Evolutionary conservation across 1,284 basidiomycete genomes (phyloP).

Genomic region (Tylopilus sp.): DNA sequence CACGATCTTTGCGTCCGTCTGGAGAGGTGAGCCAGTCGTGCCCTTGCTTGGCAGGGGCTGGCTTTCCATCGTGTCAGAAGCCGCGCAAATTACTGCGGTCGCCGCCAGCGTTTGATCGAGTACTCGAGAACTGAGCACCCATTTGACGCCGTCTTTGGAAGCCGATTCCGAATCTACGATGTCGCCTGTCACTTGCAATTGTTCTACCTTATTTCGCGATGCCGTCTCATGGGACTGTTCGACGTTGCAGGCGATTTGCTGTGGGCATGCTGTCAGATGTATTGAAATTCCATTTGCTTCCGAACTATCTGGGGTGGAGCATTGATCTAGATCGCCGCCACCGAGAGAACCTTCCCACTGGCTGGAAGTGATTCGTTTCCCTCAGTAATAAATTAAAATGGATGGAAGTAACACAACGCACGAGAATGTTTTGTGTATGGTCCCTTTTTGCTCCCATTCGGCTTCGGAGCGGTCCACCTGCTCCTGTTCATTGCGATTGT

Average conservation of each 20-base stretch:
- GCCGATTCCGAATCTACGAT: background rate
- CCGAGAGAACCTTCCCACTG: too few relatives aligned
- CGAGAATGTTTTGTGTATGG: background rate
- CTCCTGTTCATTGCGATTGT: background rate
- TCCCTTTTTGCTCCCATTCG: background rate
- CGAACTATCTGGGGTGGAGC: background rate
- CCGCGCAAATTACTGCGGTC: background rate
- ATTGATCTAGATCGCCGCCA: too few relatives aligned
- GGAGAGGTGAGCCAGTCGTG: background rate
- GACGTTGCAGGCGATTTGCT: background rate
- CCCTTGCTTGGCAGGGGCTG: background rate
- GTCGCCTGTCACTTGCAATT: background rate
- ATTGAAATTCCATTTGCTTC: background rate
- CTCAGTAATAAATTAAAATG: background rate
- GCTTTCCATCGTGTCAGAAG: background rate
- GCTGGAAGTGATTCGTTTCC: too few relatives aligned
- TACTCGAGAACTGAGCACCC: background rate
- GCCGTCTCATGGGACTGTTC: background rate
- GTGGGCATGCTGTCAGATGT: background rate
- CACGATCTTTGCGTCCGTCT: background rate
- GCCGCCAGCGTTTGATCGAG: background rate
- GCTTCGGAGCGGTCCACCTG: background rate
- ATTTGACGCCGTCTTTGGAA: background rate
- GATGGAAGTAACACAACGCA: background rate
- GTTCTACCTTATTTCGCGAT: background rate